Conservation (phyloP, 179 eudicot species). For the Vitellaria paradoxa region DNA sequence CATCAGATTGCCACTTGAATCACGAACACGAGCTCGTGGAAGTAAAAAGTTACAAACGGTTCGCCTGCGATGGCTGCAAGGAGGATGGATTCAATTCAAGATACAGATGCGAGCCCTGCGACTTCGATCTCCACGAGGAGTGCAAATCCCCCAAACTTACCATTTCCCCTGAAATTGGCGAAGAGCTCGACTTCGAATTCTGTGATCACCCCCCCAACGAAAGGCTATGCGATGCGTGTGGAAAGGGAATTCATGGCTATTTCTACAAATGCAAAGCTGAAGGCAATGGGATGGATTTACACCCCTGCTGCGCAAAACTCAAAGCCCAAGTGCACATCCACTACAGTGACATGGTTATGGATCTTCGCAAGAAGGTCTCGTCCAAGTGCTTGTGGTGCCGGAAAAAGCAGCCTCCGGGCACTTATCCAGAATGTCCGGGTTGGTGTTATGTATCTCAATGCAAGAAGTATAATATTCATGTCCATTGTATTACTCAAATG, state of each 20-base stretch:
- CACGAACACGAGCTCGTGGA: conserved; percentile 11
- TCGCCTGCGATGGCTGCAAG: conserved; percentile 18
- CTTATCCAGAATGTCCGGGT: neutral
- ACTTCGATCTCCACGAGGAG: conserved; percentile 16
- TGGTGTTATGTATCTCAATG: conserved; percentile 29
- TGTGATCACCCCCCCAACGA: neutral
- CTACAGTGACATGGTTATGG: conserved; percentile 5
- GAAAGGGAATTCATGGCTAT: conserved; percentile 22
- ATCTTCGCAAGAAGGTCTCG: conserved; percentile 1
- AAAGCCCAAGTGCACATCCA: neutral
- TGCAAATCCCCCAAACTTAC: conserved; percentile 3
- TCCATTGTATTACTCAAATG: conserved; percentile 23
- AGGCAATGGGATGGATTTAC: conserved; percentile 21
- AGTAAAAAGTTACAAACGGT: conserved; percentile 11
- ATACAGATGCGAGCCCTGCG: conserved; percentile 17
- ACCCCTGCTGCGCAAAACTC: conserved; percentile 24
- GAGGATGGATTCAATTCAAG: too few species aligned
- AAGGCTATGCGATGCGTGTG: conserved; percentile 25
- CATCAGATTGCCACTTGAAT: neutral
- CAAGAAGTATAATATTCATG: conserved; percentile 27
- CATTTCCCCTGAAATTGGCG: conserved; percentile 13
- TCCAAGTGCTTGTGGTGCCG: conserved; percentile 30
- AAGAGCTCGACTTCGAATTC: conserved; percentile 14
- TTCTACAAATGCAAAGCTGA: conserved; percentile 16
- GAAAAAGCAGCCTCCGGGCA: neutral